Conservation (phyloP, 1,284 basidiomycete genomes). For the Trametes hirsuta region DNA sequence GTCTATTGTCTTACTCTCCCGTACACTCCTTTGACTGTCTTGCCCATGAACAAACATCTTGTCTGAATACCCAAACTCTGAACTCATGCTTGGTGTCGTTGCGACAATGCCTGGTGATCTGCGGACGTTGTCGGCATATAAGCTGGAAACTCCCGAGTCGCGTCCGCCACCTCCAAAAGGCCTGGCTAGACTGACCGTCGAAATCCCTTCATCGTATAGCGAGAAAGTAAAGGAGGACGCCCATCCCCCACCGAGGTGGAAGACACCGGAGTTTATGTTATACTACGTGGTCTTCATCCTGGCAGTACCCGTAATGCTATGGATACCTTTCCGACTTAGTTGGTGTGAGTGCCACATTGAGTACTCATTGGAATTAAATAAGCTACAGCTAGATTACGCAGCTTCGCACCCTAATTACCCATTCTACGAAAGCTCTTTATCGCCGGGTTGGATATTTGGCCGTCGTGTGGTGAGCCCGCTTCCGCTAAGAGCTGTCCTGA, state of each 20-base stretch:
- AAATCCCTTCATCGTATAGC: slow-evolving; percentile 46
- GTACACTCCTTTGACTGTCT: background rate
- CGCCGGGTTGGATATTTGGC: slow-evolving; percentile 70
- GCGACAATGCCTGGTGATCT: slow-evolving; percentile 37
- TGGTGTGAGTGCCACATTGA: slow-evolving; percentile 52
- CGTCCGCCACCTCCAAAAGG: slow-evolving; percentile 31
- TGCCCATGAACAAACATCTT: background rate
- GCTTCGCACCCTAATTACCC: slow-evolving; percentile 78
- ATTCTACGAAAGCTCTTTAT: slow-evolving; percentile 62
- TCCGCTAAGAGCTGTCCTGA: background rate
- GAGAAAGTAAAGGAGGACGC: slow-evolving; percentile 24
- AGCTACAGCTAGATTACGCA: slow-evolving; percentile 32
- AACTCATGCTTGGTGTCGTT: slow-evolving; percentile 30
- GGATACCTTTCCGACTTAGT: slow-evolving; percentile 81
- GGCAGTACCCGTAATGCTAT: slow-evolving; percentile 79
- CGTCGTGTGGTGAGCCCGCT: slow-evolving; percentile 60
- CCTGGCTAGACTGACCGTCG: slow-evolving; percentile 49
- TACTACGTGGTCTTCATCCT: slow-evolving; percentile 72
- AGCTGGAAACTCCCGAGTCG: slow-evolving; percentile 24
- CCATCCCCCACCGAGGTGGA: slow-evolving; percentile 66
- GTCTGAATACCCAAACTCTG: background rate
- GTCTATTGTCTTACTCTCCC: no score
- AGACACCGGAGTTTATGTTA: slow-evolving; percentile 79
- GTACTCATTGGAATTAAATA: background rate
- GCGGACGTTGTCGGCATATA: slow-evolving; percentile 26